phyloP scores from a whole-genome alignment of 768 basidiomycete species.

The Nevesoporus exiguus region DNA sequence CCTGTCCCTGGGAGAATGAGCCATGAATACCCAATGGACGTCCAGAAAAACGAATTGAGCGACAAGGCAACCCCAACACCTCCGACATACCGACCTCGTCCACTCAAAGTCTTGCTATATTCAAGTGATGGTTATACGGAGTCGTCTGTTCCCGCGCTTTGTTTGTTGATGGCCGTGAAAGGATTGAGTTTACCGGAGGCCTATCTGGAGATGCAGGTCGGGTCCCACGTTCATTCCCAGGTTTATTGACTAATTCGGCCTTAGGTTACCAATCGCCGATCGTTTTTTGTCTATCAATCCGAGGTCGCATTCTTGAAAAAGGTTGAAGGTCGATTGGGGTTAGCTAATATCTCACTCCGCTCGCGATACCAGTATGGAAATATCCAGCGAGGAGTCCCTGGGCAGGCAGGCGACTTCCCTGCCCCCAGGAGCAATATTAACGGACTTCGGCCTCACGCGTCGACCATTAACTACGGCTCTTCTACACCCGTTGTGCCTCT shows the following conservation, averaged over 20 bases:
- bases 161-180: constrained; percentile 78
- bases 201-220: constrained; percentile 80
- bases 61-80: constrained; percentile 4
- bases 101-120: constrained; percentile 75
- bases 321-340: constrained; percentile 55
- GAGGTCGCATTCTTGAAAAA: constrained; percentile 73
- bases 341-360: constrained; percentile 16
- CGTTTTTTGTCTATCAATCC: constrained; percentile 87
- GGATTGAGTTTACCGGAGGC: constrained; percentile 77
- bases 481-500: constrained; percentile 7
- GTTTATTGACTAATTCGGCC: not conserved
- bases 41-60: constrained; percentile 13
- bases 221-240: not conserved
- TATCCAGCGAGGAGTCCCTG: constrained; percentile 17
- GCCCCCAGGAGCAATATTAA: constrained; percentile 8
- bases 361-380: constrained; percentile 26
- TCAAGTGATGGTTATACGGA: constrained; percentile 92
- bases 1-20: not conserved
- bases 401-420: constrained; percentile 9
- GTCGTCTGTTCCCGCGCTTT: constrained; percentile 81
- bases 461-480: constrained; percentile 20
- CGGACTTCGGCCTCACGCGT: constrained; percentile 23
- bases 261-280: constrained; percentile 61
- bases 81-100: constrained; percentile 45
- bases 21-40: constrained; percentile 18